These are phyloP conservation scores for Phalaenopsis hybrid DNA, from an alignment of 116 monocot genomes.

Conservation along the genomic window DNA sequence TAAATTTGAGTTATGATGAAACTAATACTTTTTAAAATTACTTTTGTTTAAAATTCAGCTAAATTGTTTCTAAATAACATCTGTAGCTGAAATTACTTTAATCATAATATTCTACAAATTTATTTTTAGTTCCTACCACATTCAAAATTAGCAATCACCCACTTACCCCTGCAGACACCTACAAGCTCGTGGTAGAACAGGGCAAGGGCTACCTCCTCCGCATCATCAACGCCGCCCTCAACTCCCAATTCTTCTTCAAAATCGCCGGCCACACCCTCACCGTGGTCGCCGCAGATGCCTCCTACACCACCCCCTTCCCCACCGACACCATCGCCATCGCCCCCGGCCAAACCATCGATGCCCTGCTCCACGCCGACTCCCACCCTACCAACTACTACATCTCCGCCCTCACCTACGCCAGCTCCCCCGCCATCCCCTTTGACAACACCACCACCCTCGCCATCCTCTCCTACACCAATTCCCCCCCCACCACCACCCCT, in stretches of 20 bases:
- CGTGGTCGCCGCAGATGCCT: constrained; percentile 49
- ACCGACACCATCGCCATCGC: constrained; percentile 43
- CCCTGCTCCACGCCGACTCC: constrained; percentile 32
- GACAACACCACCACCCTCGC: constrained; percentile 51
- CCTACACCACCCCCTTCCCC: constrained; percentile 39
- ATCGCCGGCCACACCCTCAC: constrained; percentile 44
- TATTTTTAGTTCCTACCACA: no score
- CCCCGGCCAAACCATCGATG: constrained; percentile 60
- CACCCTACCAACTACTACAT: constrained; percentile 36
- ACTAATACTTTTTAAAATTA: no score
- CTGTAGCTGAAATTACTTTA: no score
- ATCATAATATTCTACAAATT: no score
- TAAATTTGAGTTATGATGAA: no score
- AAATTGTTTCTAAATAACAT: no score
- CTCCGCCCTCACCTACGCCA: constrained; percentile 34
- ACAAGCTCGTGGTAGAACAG: constrained; percentile 23
- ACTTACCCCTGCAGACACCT: constrained; percentile 8
- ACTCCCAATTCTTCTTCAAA: constrained; percentile 54
- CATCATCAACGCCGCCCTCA: constrained; percentile 61
- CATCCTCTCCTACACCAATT: constrained; percentile 28
- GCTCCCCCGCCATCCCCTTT: neutral
- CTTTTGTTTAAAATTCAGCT: no score
- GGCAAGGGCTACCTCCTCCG: constrained; percentile 46
- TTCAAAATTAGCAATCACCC: no score
- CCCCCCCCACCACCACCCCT: neutral